These are phyloP conservation scores for Diaporthe citriasiana DNA, from an alignment of 2,329 filamentous ascomycete species.

Conservation along the genomic window DNA sequence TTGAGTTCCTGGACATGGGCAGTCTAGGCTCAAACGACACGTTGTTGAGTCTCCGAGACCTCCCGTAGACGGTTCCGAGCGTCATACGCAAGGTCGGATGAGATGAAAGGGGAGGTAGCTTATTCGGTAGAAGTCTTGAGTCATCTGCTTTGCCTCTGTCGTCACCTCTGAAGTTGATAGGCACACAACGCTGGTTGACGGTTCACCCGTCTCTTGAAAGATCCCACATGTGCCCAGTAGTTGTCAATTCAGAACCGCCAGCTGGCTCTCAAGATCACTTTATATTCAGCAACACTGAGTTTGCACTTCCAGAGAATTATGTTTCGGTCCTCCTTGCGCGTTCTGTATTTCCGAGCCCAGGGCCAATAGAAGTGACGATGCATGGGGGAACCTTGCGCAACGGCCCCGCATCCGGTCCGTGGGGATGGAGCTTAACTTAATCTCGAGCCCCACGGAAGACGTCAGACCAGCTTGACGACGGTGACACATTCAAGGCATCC, in stretches of 20 bases:
- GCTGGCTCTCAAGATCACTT: too few species aligned
- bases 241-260: not conserved
- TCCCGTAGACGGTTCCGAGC: not conserved
- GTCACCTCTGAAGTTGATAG: not conserved
- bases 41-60: not conserved
- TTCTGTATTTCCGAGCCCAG: not conserved
- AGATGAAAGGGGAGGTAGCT: conserved; percentile 8
- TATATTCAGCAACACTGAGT: not conserved
- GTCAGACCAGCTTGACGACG: not conserved
- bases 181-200: not conserved
- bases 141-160: conserved; percentile 4
- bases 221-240: not conserved
- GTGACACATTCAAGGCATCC: not conserved
- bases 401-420: conserved; percentile 7
- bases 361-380: not conserved
- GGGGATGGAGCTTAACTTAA: conserved; percentile 21
- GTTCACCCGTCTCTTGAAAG: not conserved
- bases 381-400: conserved; percentile 1
- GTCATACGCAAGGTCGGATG: too few species aligned
- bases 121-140: conserved; percentile 16
- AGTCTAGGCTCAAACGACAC: not conserved
- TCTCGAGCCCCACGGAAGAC: conserved; percentile 11
- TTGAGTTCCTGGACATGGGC: too few species aligned
- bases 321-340: not conserved
- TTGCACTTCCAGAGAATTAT: not conserved